Conservation (phyloP, 2,329 filamentous ascomycete genomes). For the Cadophora luteo-olivacea region DNA sequence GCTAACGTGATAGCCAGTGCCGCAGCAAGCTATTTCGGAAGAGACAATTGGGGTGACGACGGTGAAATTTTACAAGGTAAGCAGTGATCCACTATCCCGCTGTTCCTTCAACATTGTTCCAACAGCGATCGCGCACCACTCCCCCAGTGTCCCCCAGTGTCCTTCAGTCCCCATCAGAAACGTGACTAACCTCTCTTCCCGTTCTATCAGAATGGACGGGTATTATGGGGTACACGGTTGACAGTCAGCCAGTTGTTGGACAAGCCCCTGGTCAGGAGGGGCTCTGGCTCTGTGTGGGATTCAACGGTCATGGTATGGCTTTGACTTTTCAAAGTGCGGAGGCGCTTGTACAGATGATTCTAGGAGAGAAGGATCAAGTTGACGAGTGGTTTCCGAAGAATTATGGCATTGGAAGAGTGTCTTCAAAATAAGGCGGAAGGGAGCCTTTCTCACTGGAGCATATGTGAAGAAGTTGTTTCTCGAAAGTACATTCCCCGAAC, state of each 20-base stretch:
- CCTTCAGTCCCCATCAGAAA: background rate
- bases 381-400: conserved; percentile 32
- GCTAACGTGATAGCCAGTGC: conserved; percentile 26
- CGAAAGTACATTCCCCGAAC: no score
- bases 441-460: background rate
- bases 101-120: no score
- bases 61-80: conserved; percentile 48
- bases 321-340: conserved; percentile 33
- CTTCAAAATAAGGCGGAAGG: background rate
- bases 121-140: no score
- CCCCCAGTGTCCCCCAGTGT: no score
- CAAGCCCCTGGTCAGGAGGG: conserved; percentile 50
- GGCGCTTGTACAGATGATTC: conserved; percentile 30
- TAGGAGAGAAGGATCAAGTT: conserved; percentile 31
- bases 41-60: conserved; percentile 53
- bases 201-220: conserved; percentile 54
- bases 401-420: conserved; percentile 24
- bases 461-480: background rate
- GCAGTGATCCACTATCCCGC: background rate
- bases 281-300: conserved; percentile 39
- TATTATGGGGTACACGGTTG: conserved; percentile 61
- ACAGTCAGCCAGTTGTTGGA: conserved; percentile 58
- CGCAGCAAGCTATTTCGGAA: conserved; percentile 42
- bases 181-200: background rate
- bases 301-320: conserved; percentile 40